Evolutionary conservation across 768 basidiomycete species (phyloP).

Genomic region (Lyophyllum semitale): DNA sequence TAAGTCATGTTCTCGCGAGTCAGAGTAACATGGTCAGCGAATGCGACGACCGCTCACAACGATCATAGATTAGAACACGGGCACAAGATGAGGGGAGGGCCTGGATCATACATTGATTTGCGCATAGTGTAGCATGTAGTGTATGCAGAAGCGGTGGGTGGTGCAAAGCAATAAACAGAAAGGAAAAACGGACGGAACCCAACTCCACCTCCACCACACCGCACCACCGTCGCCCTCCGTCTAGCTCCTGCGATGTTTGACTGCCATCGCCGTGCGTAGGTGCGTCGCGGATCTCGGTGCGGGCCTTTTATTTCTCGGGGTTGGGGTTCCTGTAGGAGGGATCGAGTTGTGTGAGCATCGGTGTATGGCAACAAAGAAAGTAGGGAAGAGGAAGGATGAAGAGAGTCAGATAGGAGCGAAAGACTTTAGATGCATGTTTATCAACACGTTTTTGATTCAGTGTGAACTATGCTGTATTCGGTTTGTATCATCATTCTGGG

Average conservation of each 20-base stretch:
- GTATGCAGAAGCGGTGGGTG: slow-evolving; percentile 7
- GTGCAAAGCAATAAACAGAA: slow-evolving; percentile 10
- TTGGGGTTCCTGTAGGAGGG: slow-evolving; percentile 55
- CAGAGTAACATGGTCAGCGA: too few relatives aligned
- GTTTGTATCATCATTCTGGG: slow-evolving; percentile 57
- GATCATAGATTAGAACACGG: too few relatives aligned
- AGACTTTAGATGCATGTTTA: slow-evolving; percentile 87
- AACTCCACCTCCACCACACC: slow-evolving; percentile 4
- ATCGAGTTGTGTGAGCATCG: slow-evolving; percentile 23
- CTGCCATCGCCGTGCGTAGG: neutral
- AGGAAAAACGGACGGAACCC: neutral
- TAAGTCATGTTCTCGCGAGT: too few relatives aligned
- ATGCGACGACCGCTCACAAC: neutral
- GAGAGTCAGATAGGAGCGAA: slow-evolving; percentile 98
- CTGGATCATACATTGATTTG: slow-evolving; percentile 19
- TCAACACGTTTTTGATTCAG: slow-evolving; percentile 86
- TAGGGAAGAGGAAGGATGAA: slow-evolving; percentile 17
- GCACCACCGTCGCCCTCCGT: slow-evolving; percentile 6
- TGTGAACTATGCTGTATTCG: slow-evolving; percentile 92
- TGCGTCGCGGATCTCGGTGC: neutral
- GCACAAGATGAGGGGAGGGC: slow-evolving; percentile 11
- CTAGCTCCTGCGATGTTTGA: neutral
- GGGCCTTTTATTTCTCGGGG: slow-evolving; percentile 57
- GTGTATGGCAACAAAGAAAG: slow-evolving; percentile 9
- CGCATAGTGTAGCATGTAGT: slow-evolving; percentile 14